Percentiles rank a stretch among this genome's conserved stretches.
phyloP scores from a whole-genome alignment of 495 filamentous ascomycete genomes.

The Aspergillus conjunctus region DNA sequence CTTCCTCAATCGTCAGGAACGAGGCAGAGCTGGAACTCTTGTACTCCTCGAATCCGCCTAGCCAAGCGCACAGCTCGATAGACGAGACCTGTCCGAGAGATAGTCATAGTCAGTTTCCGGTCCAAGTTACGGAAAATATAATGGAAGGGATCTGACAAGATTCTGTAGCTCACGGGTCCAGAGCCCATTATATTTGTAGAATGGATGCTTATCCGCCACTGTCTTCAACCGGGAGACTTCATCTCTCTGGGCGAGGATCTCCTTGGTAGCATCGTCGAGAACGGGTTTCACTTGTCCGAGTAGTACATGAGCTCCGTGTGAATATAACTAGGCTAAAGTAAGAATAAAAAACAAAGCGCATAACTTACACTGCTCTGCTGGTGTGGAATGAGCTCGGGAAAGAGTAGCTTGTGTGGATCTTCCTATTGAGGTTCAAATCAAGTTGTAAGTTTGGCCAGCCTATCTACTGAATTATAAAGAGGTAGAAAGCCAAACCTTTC shows the following conservation, averaged over 20 bases:
- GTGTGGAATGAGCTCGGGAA: conserved; percentile 87
- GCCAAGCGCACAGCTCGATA: conserved; percentile 74
- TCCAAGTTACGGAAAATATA: background rate
- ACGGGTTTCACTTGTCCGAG: conserved; percentile 41
- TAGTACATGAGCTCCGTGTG: background rate
- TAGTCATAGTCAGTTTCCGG: background rate
- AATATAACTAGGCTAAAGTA: background rate
- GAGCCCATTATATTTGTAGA: conserved; percentile 90
- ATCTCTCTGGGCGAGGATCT: conserved; percentile 47
- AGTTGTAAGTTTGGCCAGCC: background rate
- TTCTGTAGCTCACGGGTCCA: conserved; percentile 89
- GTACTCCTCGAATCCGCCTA: conserved; percentile 62
- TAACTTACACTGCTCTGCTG: conserved; percentile 69
- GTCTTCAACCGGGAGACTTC: conserved; percentile 57
- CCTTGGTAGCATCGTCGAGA: conserved; percentile 44
- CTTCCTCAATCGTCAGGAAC: conserved; percentile 85
- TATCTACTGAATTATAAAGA: background rate
- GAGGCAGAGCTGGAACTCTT: conserved; percentile 41
- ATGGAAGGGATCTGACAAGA: conserved; percentile 48
- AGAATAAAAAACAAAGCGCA: background rate
- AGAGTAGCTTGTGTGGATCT: conserved; percentile 76
- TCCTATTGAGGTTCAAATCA: conserved; percentile 32
- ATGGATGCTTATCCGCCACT: conserved; percentile 80
- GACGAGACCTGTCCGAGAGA: conserved; percentile 58
- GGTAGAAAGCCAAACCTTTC: conserved; percentile 52